Base-by-base conservation (phyloP, 306 rosid species). In the Crataegus laevigata region DNA sequence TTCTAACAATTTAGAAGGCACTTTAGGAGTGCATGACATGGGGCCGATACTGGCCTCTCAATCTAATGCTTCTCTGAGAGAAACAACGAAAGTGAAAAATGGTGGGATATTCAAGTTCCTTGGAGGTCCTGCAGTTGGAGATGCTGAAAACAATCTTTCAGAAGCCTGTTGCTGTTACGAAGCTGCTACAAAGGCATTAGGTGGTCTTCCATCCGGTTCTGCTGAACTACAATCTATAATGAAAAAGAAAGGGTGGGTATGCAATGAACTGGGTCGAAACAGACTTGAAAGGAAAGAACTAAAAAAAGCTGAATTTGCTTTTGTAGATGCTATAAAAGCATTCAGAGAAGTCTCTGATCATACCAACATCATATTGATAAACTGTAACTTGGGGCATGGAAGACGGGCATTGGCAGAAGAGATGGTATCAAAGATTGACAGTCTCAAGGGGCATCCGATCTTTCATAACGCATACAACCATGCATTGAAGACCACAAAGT, bases 321-420 rank as follows among this genome's bases (percentile, higher is more conserved):
- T 94, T 86, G 77, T 71, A 30, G 96, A 85, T 79, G 98, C 98
- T 68, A 94, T 91, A 75, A 88, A 86, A 70, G 96, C 97, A 68
- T 94, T 94, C 75, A 88, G 93, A 86, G 94, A 83, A 81, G 96
- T 94, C 80, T 90, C 89, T 32, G 98, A 94, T 84, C 93, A 94
- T 82, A 81, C 96, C 61, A 94, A 94, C 79, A 84, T 94, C 76
- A 86, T 94, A 88, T 79, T 94, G 77, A 94, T 94, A 57, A 84
- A 91, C 84, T 94, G 97, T 78, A 94, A 94, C 81, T 81, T 94
- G 84, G 98, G 97, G 71, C 98, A 94, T 87, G 97, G 98, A 30
- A 90, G 91, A 78, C 91, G 98, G 34, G 91, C 93, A 57, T 82
- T 91, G 82, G 98, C 97, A 65, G 98, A 94, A 84, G 96, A 85